Evolutionary conservation across 1,284 basidiomycete genomes (phyloP), one percentile per base, ranked within the genome.

Genomic region (Cryptococcus neoformans): DNA sequence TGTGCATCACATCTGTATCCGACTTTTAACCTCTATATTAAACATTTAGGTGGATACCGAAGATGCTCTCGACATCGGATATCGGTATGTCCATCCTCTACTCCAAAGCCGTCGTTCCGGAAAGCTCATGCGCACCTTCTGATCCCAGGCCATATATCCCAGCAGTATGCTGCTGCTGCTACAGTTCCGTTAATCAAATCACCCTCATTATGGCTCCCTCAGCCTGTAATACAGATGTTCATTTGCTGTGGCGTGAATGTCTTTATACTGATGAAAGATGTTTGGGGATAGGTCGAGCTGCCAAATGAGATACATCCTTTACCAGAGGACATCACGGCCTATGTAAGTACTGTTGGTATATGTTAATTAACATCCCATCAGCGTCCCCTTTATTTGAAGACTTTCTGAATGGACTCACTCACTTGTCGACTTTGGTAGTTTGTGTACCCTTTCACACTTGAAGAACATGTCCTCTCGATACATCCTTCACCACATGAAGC

Each of bases 301-400:
- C 90, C 92, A 2, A 86, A 83, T 50, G 92, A 96, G 69, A 90
- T 95, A 17, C 92, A 95, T 67, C 92, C 92, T 0, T 81, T 96
- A 1, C 92, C 92, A 3, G 89, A 92, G 34, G 89, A 88, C 53
- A 87, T 96, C 9, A 87, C 85, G 3, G 84, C 88, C 62, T 96
- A 95, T 70, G 92, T 92, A 73, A 70, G 87, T 76, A 3, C 8
- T 48, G 36, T 5, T 16, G 37, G 42, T 47, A 28, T 2, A 34
- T 7, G 16, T 40, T 49, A 49, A 28, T 28, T 28, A 28, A 28
- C 28, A 28, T 28, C 28, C 28, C 28, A 28, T 28, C 28, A 28
- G 28, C 28, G 28, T 28, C 28, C 28, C 28, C 4, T 28, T 28
- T 28, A 28, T 28, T 28, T 4, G 28, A 28, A 28, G 28, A 28